phyloP scores from a whole-genome alignment of 148 eudicot species.

The Heliamphora exappendiculata region DNA sequence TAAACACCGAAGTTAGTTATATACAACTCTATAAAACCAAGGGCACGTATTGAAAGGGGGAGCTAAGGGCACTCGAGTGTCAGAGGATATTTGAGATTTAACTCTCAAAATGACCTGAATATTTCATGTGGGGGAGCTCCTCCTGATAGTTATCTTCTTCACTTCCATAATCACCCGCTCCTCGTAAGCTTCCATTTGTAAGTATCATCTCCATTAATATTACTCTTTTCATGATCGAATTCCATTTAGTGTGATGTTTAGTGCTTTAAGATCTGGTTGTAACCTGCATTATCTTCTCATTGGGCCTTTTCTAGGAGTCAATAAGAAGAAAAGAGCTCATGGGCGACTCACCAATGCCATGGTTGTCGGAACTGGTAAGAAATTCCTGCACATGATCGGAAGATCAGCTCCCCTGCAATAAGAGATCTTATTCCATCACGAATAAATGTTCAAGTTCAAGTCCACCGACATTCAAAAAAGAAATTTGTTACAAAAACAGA shows the following conservation, averaged over 20 bases:
- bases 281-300: not conserved
- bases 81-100: no score
- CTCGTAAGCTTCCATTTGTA: not conserved
- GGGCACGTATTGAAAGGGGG: no score
- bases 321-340: not conserved
- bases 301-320: not conserved
- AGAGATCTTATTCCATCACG: no score
- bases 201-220: not conserved
- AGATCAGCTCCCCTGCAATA: no score
- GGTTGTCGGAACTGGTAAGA: not conserved
- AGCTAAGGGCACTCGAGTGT: no score
- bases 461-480: no score
- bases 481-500: no score
- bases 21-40: conserved; percentile 1
- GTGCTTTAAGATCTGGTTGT: not conserved
- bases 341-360: not conserved
- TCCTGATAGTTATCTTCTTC: not conserved
- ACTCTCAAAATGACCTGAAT: no score
- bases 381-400: not conserved
- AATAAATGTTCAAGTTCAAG: no score
- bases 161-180: not conserved
- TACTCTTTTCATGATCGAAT: not conserved
- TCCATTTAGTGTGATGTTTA: not conserved
- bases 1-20: not conserved
- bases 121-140: no score